phyloP scores from a whole-genome alignment of 805 yeast genomes.

The Candida railenensis region DNA sequence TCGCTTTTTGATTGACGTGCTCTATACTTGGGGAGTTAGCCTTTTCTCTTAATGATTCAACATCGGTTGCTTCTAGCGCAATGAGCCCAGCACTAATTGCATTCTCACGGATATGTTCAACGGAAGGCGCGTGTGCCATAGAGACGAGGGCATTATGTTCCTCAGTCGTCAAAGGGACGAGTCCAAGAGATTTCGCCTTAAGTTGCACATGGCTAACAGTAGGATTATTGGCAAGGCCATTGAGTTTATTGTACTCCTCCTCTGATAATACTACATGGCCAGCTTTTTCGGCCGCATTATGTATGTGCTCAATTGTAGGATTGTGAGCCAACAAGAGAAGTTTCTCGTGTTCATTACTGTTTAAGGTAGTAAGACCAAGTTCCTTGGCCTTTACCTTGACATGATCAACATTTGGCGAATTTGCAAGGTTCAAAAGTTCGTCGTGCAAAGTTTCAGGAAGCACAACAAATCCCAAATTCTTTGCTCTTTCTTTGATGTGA shows the following conservation, averaged over 20 bases:
- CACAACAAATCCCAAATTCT: slow-evolving; percentile 11
- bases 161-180: slow-evolving; percentile 12
- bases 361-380: slow-evolving; percentile 23
- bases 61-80: slow-evolving; percentile 11
- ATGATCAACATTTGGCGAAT: slow-evolving; percentile 24
- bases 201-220: slow-evolving; percentile 13
- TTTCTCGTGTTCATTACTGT: slow-evolving; percentile 14
- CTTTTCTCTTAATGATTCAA: slow-evolving; percentile 14
- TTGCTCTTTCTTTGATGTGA: slow-evolving; percentile 19
- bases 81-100: slow-evolving; percentile 9
- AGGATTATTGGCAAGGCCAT: slow-evolving; percentile 9
- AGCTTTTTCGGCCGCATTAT: slow-evolving; percentile 10
- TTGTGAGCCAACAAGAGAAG: slow-evolving; percentile 11
- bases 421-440: slow-evolving; percentile 6
- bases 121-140: slow-evolving; percentile 21
- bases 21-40: slow-evolving; percentile 17
- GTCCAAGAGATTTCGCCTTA: slow-evolving; percentile 17
- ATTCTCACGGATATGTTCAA: slow-evolving; percentile 13
- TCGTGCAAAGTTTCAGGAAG: slow-evolving; percentile 13
- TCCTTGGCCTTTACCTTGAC: slow-evolving; percentile 19
- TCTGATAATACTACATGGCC: slow-evolving; percentile 14
- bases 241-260: slow-evolving; percentile 8
- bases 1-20: slow-evolving; percentile 14
- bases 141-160: slow-evolving; percentile 6
- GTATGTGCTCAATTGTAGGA: slow-evolving; percentile 20